Evolutionary conservation across 2,329 filamentous ascomycete species (phyloP).

Genomic region (Stenocarpella maydis): DNA sequence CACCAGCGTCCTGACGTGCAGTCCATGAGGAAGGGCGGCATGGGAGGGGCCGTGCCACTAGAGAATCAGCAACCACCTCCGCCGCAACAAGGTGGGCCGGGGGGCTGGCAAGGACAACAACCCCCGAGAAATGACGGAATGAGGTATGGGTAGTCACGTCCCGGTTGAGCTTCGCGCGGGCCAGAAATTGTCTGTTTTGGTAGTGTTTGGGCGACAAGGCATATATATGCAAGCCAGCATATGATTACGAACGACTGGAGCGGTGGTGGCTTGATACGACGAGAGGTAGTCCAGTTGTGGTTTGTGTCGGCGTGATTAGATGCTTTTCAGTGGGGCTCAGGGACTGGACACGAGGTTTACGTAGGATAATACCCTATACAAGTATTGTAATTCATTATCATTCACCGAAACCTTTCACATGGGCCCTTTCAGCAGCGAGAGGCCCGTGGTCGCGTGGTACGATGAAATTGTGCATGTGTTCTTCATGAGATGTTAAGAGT

Average conservation of each 20-base stretch:
- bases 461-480: background rate
- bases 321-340: background rate
- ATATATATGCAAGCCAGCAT: background rate
- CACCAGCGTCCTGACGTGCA: conserved; percentile 64
- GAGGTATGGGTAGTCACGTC: conserved; percentile 46
- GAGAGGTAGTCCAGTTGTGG: background rate
- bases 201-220: background rate
- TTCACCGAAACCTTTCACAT: background rate
- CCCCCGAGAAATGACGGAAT: conserved; percentile 40
- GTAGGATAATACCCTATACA: conserved; percentile 19
- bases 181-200: background rate
- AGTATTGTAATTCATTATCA: conserved; percentile 16
- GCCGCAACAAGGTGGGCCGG: conserved; percentile 46
- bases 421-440: too few relatives aligned
- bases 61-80: conserved; percentile 46
- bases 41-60: conserved; percentile 49
- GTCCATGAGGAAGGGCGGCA: conserved; percentile 53
- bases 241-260: background rate
- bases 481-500: background rate
- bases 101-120: conserved; percentile 43
- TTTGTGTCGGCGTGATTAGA: background rate
- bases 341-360: background rate
- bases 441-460: background rate
- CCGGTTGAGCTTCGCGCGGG: conserved; percentile 48
- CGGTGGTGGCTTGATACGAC: background rate